Base-by-base conservation (phyloP, 768 basidiomycete genomes). In the Kwoniella newhampshirensis region DNA sequence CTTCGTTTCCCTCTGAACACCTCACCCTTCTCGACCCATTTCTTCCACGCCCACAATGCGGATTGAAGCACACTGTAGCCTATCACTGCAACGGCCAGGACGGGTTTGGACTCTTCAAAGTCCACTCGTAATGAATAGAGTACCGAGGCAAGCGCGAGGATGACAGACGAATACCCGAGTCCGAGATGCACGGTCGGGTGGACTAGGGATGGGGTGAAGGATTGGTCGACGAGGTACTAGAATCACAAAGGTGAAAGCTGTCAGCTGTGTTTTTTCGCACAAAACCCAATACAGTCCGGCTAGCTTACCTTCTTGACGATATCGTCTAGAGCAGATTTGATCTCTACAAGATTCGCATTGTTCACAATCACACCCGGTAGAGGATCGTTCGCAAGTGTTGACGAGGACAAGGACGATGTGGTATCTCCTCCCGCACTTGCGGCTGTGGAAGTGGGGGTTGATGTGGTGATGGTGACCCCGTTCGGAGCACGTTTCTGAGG, bases 121-220 rank as follows among this genome's bases (percentile, higher is more conserved):
- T 88, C 87, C 42, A 86, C 79, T 68, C 87, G 86, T 77, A 86
- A 91, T 30, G 90, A 89, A 68, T 94, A 94, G 40, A 89, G 80
- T 30, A 86, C 87, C 26, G 89, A 90, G 12, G 83, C 87, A 41
- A 82, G 82, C 20, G 92, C 90, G 15, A 93, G 81, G 57, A 91
- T 81, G 44, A 91, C 87, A 60, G 87, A 84, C 15, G 86, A 78
- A 88, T 91, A 97, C 26, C 94, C 94, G 12, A 97, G 81, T 0
- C 79, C 85, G 40, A 98, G 82, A 46, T 89, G 85, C 11, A 96
- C 85, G 70, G 96, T 92, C 1, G 89, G 91, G 66, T 97, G 91
- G 40, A 84, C 79, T 76, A 93, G 82, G 35, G 85, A 90, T 73
- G 88, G 88, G 58, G 87, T 88, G 80, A 92, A 97, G 36, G 90